Conservation (phyloP, 1,139 yeast species). For the Suhomyces terraborum region DNA sequence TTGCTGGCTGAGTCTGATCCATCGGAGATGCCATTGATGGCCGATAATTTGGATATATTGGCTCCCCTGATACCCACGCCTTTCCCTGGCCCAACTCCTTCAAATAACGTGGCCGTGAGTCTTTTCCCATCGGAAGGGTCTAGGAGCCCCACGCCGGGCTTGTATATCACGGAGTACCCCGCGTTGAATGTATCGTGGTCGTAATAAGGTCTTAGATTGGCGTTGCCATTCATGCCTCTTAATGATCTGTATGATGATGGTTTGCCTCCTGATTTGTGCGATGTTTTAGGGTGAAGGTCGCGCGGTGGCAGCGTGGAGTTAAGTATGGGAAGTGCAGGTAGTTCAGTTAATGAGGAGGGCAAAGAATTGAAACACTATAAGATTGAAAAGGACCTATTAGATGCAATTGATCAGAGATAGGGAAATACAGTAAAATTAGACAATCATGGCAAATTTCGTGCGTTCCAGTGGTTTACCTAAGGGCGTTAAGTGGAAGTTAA, state of each 20-base stretch:
- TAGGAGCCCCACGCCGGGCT: constrained; percentile 62
- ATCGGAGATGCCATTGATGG: constrained; percentile 33
- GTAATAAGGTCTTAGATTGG: constrained; percentile 65
- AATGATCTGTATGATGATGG: constrained; percentile 4
- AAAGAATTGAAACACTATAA: too few relatives aligned
- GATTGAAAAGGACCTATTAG: too few relatives aligned
- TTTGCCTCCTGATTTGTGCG: constrained; percentile 7
- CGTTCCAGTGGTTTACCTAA: too few relatives aligned
- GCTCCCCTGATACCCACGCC: constrained; percentile 28
- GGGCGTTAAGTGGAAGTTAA: too few relatives aligned
- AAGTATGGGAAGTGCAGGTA: neutral
- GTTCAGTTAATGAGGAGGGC: too few relatives aligned
- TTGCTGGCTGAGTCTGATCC: constrained; percentile 13
- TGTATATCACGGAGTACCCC: constrained; percentile 61
- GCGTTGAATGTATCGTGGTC: constrained; percentile 70
- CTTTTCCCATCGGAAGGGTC: constrained; percentile 43
- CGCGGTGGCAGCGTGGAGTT: neutral
- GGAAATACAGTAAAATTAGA: too few relatives aligned
- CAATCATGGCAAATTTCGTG: too few relatives aligned
- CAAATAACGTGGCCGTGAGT: constrained; percentile 23
- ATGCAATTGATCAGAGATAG: too few relatives aligned
- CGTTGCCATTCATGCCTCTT: constrained; percentile 14
- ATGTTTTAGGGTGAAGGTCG: neutral
- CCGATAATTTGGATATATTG: constrained; percentile 15
- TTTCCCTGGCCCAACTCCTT: constrained; percentile 22